Evolutionary conservation across 768 basidiomycete species (phyloP).

Genomic region (Hortiboletus campestris): DNA sequence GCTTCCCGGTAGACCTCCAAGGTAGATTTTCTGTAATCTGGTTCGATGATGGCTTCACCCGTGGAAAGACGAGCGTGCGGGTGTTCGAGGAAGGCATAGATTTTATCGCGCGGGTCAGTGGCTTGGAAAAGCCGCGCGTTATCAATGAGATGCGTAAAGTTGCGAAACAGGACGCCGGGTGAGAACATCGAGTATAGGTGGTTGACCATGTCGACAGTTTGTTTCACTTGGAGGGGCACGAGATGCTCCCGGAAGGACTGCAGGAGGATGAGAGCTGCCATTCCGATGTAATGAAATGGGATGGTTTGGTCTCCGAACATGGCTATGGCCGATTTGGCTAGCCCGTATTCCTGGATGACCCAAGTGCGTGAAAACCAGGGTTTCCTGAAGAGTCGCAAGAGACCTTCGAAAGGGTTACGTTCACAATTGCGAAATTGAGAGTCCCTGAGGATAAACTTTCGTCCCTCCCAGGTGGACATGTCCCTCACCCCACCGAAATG

Average conservation of each 20-base stretch:
- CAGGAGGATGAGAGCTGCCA: not conserved
- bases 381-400: not conserved
- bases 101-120: constrained; percentile 8
- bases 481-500: not conserved
- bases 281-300: not conserved
- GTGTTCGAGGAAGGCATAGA: constrained; percentile 8
- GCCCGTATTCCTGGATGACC: constrained; percentile 3
- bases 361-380: not conserved
- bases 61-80: not conserved
- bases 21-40: constrained; percentile 2
- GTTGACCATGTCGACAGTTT: not conserved
- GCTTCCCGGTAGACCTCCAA: constrained; percentile 4
- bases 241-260: not conserved
- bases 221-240: not conserved
- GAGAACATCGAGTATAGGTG: constrained; percentile 4
- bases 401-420: not conserved
- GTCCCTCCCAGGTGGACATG: not conserved
- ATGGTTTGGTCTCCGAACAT: constrained; percentile 1
- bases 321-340: not conserved
- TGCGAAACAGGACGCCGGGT: not conserved
- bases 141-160: constrained; percentile 3
- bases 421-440: not conserved
- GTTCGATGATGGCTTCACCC: not conserved
- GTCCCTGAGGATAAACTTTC: not conserved
- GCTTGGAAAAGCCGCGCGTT: constrained; percentile 3